Conservation (phyloP, 805 yeast species). For the Spathaspora girioi region DNA sequence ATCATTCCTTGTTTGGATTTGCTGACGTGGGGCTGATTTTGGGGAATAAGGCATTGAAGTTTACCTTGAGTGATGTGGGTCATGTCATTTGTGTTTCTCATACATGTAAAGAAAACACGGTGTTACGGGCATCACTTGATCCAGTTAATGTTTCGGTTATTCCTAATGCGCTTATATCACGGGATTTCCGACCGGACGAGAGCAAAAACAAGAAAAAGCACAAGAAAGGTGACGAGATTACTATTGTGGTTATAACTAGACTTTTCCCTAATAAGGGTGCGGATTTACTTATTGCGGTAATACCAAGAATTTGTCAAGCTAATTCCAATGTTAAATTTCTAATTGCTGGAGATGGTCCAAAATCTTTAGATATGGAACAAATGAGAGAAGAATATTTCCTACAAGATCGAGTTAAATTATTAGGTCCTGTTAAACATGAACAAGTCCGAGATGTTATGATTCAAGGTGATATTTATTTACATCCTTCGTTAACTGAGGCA, state of each 20-base stretch:
- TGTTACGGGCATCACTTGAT: conserved; percentile 76
- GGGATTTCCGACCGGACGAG: conserved; percentile 51
- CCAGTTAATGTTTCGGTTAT: conserved; percentile 82
- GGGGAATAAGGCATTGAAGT: conserved; percentile 82
- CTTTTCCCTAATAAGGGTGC: conserved; percentile 96
- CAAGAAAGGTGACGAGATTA: conserved; percentile 43
- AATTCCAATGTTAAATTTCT: conserved; percentile 68
- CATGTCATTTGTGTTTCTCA: conserved; percentile 96
- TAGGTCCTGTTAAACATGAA: conserved; percentile 90
- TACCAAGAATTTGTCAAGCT: conserved; percentile 73
- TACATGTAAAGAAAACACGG: conserved; percentile 95
- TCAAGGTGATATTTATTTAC: conserved; percentile 88
- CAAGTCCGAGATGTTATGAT: conserved; percentile 91
- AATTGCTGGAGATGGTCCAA: conserved; percentile 97
- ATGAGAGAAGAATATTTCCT: conserved; percentile 84
- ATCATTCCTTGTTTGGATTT: conserved; percentile 94
- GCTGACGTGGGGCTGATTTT: conserved; percentile 78
- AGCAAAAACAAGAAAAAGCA: conserved; percentile 5
- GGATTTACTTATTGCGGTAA: conserved; percentile 76
- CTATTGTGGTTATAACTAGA: conserved; percentile 87
- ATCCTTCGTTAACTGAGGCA: conserved; percentile 93
- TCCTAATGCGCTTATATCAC: conserved; percentile 91
- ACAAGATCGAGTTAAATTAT: conserved; percentile 80
- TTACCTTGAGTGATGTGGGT: conserved; percentile 80
- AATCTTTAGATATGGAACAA: conserved; percentile 88